Percentiles rank a stretch among this genome's conserved stretches.
Conservation (phyloP, 441 rosid genomes). For the Flueggea neowawraea region DNA sequence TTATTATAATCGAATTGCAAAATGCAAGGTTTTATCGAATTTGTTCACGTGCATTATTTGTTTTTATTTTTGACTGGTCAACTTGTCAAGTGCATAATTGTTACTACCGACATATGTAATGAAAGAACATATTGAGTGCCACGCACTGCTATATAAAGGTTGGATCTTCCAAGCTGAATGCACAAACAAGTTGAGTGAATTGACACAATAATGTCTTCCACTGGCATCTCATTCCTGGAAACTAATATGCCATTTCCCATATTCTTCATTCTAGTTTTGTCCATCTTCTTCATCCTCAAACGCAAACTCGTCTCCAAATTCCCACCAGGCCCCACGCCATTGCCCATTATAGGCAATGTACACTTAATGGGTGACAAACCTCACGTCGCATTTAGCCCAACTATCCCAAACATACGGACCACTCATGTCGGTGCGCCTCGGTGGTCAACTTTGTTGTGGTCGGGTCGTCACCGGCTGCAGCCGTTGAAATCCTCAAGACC, state of each 20-base stretch:
- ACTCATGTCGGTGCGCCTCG: constrained; percentile 28
- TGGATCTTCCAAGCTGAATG: no score
- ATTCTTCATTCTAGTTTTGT: neutral
- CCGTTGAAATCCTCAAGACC: constrained; percentile 27
- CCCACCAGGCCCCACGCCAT: constrained; percentile 27
- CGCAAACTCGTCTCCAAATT: neutral
- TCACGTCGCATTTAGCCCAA: constrained; percentile 12
- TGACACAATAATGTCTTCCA: no score
- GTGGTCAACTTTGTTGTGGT: constrained; percentile 24
- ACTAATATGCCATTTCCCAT: neutral
- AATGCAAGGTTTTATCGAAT: no score
- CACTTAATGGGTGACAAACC: constrained; percentile 17
- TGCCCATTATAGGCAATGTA: constrained; percentile 33
- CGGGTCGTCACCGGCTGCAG: constrained; percentile 29
- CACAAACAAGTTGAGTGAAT: no score
- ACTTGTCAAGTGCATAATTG: no score
- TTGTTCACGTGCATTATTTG: no score
- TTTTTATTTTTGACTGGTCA: no score
- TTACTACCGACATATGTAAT: no score
- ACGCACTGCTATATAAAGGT: no score
- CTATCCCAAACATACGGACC: constrained; percentile 17
- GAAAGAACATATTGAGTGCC: no score
- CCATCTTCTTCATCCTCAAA: neutral
- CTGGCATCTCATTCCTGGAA: no score
- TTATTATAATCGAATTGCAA: no score